A percentile compares a stretch with the other conserved stretches of the same genome.
Conservation (phyloP, 495 filamentous ascomycete species). For the Xanthoparmelia taractica region DNA sequence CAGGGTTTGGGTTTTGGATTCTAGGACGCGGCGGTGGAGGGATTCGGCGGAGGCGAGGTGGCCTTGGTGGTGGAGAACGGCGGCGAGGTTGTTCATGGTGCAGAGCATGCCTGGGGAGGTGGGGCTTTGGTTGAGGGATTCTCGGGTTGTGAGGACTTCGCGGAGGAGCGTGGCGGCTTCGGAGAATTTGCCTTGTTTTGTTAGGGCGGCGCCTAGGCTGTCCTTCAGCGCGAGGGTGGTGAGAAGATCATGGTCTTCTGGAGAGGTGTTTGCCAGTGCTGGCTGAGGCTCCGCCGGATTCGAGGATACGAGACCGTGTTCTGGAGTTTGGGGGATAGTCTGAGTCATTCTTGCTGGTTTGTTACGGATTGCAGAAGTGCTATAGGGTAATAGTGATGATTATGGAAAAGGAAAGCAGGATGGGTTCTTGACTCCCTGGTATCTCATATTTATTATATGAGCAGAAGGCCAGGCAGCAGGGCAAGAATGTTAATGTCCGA, state of each 20-base stretch:
- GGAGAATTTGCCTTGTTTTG: conserved; percentile 2
- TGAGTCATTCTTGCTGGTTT: not conserved
- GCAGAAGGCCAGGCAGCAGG: not conserved
- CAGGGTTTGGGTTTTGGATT: not conserved
- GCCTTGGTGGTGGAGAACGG: not conserved
- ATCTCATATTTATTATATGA: not conserved
- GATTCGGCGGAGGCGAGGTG: conserved; percentile 1
- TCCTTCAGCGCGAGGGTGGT: not conserved
- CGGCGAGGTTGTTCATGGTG: conserved; percentile 5
- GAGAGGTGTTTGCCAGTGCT: not conserved
- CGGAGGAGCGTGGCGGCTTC: conserved; percentile 2
- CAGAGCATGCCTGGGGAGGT: conserved; percentile 3
- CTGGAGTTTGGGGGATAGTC: not conserved
- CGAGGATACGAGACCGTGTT: not conserved
- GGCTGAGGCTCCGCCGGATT: not conserved
- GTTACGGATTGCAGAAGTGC: not conserved
- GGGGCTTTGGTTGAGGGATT: conserved; percentile 3
- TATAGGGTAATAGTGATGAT: not conserved
- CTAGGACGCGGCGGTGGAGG: conserved; percentile 3
- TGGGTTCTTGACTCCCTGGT: not conserved
- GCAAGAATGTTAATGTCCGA: not conserved
- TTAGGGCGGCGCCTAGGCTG: conserved; percentile 2
- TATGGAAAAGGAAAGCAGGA: not conserved
- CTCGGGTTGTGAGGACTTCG: not conserved
- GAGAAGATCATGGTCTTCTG: not conserved